Conservation (phyloP, 495 filamentous ascomycete genomes). For the Clavariopsis aquatica region DNA sequence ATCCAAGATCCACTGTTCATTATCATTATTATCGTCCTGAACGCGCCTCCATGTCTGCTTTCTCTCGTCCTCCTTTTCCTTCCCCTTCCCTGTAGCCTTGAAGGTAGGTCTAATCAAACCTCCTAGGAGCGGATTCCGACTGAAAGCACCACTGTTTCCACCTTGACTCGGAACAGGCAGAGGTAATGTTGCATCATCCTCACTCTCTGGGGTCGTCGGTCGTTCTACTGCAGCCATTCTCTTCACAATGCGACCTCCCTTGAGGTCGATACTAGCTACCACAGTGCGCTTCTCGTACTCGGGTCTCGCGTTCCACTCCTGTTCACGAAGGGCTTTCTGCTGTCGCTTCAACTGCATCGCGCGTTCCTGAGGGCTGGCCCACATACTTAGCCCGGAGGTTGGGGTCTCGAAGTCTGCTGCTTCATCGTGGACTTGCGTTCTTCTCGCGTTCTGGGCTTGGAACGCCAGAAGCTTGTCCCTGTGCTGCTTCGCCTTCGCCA, state of each 20-base stretch:
- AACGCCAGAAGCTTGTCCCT: slow-evolving; percentile 79
- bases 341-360: slow-evolving; percentile 86
- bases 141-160: slow-evolving; percentile 60
- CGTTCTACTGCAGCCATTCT: slow-evolving; percentile 65
- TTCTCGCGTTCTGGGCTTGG: slow-evolving; percentile 82
- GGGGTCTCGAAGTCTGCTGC: slow-evolving; percentile 89
- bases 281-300: slow-evolving; percentile 92
- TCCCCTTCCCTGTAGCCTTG: slow-evolving; percentile 55
- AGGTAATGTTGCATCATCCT: slow-evolving; percentile 50
- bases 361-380: slow-evolving; percentile 85
- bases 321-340: slow-evolving; percentile 81
- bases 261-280: slow-evolving; percentile 83
- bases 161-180: slow-evolving; percentile 35
- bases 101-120: slow-evolving; percentile 79
- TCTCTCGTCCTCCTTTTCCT: slow-evolving; percentile 35
- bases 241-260: slow-evolving; percentile 72
- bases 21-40: slow-evolving; percentile 87
- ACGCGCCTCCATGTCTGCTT: slow-evolving; percentile 78
- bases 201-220: slow-evolving; percentile 46
- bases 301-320: slow-evolving; percentile 86
- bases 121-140: slow-evolving; percentile 79
- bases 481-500: slow-evolving; percentile 64
- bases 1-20: slow-evolving; percentile 88
- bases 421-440: slow-evolving; percentile 90
- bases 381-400: slow-evolving; percentile 68